Base-by-base conservation (phyloP, 768 basidiomycete species). In the Hypholoma fasciculare region DNA sequence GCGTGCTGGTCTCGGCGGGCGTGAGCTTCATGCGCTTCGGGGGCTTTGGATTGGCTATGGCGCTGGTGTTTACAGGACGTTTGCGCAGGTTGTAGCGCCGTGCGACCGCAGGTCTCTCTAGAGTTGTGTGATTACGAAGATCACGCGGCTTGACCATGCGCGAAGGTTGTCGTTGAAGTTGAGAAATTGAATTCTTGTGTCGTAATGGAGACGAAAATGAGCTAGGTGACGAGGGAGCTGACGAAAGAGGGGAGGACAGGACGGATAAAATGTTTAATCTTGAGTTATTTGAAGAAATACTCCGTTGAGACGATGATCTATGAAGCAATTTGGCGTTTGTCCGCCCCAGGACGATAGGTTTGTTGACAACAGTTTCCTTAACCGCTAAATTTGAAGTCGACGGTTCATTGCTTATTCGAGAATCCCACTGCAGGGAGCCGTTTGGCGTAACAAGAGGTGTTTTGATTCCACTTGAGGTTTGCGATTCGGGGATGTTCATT, bases 401-500 rank as follows among this genome's bases (percentile, higher is more conserved):
- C 2, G 73, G 57, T 38, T 67, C 65, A 60, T 69, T 73, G 9
- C 65, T 67, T 58, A 75, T 68, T 19, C 64, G 55, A 27, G 73
- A 60, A 3, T 61, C 56, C 76, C 78, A 82, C 54, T 76, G 75
- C 13, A 79, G 65, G n/a, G 83, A 83, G 37, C 82, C 82, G 53
- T 81, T 80, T 3, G 84, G 84, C 7, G 84, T 83, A 34, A 80
- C 73, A 30, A 79, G 54, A 11, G 87, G 85, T 0, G 86, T 83
- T 44, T 77, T 73, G 54, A 85, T 69, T 53, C 19, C 16, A 11
- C 7, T 17, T 14, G 23, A 8, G 26, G 36, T 17, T 44, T 34
- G 52, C 44, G 51, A 38, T 43, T 59, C 52, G 44, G 14, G 2
- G 38, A 52, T 27, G 19, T 52, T 16, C 11, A 30, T 17, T 16